Conservation (phyloP, 352 stramenopile species). For the Phytophthora fragariaefolia region DNA sequence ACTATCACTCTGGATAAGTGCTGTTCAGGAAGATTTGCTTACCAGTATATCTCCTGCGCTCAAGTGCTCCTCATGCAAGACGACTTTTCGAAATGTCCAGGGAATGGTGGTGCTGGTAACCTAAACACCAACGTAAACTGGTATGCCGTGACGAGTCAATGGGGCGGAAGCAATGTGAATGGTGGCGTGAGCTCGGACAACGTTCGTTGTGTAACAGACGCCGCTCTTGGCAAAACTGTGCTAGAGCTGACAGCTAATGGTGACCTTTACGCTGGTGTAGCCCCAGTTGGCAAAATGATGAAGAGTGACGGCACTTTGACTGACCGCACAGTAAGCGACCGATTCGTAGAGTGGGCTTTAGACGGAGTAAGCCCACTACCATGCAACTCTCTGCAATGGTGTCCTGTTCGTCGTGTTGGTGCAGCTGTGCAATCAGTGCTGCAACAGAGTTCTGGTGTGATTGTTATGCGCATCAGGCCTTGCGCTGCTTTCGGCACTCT, state of each 20-base stretch:
- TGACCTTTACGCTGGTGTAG: conserved; percentile 47
- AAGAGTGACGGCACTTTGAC: conserved; percentile 20
- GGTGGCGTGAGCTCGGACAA: conserved; percentile 69
- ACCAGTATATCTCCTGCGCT: conserved; percentile 43
- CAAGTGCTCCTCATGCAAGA: conserved; percentile 65
- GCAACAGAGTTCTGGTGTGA: conserved; percentile 53
- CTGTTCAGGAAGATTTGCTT: conserved; percentile 60
- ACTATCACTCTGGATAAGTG: conserved; percentile 48
- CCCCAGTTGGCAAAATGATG: conserved; percentile 44
- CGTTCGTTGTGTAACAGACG: conserved; percentile 46
- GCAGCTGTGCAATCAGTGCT: conserved; percentile 57
- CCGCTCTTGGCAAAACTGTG: conserved; percentile 37
- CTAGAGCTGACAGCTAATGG: conserved; percentile 60
- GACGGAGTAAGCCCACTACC: conserved; percentile 50
- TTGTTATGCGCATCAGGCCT: conserved; percentile 55
- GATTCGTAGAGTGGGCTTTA: conserved; percentile 61
- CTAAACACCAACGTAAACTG: conserved; percentile 53
- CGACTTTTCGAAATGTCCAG: conserved; percentile 48
- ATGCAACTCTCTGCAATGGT: conserved; percentile 49
- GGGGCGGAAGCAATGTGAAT: conserved; percentile 63
- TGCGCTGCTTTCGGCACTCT: conserved; percentile 62
- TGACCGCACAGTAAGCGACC: conserved; percentile 45
- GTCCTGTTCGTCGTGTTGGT: conserved; percentile 56
- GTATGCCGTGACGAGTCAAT: conserved; percentile 55
- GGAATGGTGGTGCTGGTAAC: conserved; percentile 20